A percentile compares a stretch with the other conserved stretches of the same genome.
Evolutionary conservation across 805 yeast genomes (phyloP).

Genomic region (Vanderwaltozyma tropicalis): DNA sequence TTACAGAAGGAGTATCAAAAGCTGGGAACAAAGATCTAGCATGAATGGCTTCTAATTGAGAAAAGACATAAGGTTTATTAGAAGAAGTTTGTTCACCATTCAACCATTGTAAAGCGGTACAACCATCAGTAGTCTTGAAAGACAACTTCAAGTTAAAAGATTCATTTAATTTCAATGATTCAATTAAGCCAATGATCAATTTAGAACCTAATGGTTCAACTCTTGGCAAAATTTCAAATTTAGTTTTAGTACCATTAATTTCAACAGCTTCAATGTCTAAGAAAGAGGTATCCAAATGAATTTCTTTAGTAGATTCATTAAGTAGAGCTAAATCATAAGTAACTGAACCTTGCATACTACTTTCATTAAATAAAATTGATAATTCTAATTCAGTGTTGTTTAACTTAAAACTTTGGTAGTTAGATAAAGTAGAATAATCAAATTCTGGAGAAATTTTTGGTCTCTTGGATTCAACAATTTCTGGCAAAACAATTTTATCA

Average conservation of each 20-base stretch:
- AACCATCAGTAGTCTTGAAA: constrained; percentile 61
- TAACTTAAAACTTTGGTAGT: constrained; percentile 46
- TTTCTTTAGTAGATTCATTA: constrained; percentile 21
- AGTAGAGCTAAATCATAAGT: constrained; percentile 33
- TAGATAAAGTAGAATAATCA: constrained; percentile 75
- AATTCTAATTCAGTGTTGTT: constrained; percentile 42
- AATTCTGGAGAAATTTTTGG: constrained; percentile 35
- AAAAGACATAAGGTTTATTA: constrained; percentile 60
- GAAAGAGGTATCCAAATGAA: constrained; percentile 63
- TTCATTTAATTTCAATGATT: constrained; percentile 1
- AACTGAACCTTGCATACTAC: constrained; percentile 47
- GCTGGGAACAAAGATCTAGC: constrained; percentile 82
- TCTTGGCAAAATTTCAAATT: constrained; percentile 28
- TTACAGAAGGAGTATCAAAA: constrained; percentile 83
- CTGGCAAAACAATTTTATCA: constrained; percentile 17
- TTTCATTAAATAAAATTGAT: constrained; percentile 44
- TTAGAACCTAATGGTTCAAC: constrained; percentile 53
- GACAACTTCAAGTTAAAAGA: constrained; percentile 30
- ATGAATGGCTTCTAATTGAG: constrained; percentile 88
- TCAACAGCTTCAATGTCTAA: constrained; percentile 37
- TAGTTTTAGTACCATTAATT: constrained; percentile 32
- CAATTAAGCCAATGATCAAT: constrained; percentile 27
- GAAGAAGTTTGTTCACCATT: constrained; percentile 56
- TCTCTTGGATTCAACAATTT: constrained; percentile 20
- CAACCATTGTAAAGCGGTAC: constrained; percentile 84